Conservation (phyloP, 805 yeast species). For the Metschnikowia santaceciliae region DNA sequence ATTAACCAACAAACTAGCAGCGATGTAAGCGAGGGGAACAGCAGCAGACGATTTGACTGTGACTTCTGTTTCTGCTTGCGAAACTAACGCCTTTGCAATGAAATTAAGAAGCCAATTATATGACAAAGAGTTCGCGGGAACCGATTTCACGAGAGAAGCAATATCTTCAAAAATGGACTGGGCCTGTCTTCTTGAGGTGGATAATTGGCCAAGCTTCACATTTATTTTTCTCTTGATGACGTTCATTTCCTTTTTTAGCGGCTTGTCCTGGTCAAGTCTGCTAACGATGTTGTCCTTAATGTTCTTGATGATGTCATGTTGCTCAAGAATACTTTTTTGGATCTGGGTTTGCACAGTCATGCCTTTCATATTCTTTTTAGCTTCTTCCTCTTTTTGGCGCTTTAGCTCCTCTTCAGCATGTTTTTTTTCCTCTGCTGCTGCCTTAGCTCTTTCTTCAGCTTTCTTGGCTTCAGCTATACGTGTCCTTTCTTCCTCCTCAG, state of each 20-base stretch:
- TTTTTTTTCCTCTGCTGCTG: constrained; percentile 10
- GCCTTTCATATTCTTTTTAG: constrained; percentile 23
- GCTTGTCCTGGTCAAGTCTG: constrained; percentile 48
- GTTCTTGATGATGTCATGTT: constrained; percentile 48
- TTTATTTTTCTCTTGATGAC: constrained; percentile 72
- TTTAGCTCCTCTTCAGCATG: constrained; percentile 15
- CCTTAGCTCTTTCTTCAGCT: constrained; percentile 17
- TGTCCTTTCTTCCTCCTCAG: constrained; percentile 12
- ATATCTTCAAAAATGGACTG: constrained; percentile 49
- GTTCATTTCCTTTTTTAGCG: constrained; percentile 49
- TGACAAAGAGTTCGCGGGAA: constrained; percentile 45
- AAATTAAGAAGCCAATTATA: constrained; percentile 75
- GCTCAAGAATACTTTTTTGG: constrained; percentile 42
- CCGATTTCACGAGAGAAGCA: constrained; percentile 42
- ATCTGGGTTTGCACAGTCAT: constrained; percentile 33
- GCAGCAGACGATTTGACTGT: constrained; percentile 75
- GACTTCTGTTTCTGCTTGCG: constrained; percentile 92
- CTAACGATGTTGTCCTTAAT: constrained; percentile 60
- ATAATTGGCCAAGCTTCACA: constrained; percentile 89
- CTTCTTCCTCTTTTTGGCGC: constrained; percentile 14
- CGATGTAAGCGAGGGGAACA: constrained; percentile 68
- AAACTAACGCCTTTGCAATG: constrained; percentile 78
- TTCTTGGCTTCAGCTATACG: constrained; percentile 7
- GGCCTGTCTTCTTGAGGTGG: constrained; percentile 64
- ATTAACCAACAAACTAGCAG: constrained; percentile 48